Evolutionary conservation across 1,284 basidiomycete genomes (phyloP).

Genomic region (Cutaneotrichosporon cutaneum): DNA sequence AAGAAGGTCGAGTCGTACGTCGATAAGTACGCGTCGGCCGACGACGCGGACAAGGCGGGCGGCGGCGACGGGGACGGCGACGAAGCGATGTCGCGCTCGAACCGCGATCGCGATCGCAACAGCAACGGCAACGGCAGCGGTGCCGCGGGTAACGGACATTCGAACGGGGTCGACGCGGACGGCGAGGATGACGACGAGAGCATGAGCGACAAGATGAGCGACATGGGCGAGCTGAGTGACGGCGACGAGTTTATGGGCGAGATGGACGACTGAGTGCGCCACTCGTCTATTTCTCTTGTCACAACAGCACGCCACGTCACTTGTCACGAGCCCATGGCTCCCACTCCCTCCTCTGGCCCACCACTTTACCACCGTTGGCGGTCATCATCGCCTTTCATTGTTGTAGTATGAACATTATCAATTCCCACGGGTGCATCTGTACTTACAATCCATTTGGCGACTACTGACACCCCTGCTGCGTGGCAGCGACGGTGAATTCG

Average conservation of each 20-base stretch:
- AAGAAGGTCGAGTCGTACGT: conserved; percentile 73
- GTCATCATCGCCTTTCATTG: neutral
- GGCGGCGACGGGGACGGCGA: conserved; percentile 43
- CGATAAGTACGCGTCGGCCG: conserved; percentile 53
- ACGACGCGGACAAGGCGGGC: conserved; percentile 52
- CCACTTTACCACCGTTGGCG: neutral
- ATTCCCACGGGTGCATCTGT: neutral
- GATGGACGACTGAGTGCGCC: conserved; percentile 34
- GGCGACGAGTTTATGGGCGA: conserved; percentile 58
- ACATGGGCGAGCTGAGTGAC: conserved; percentile 82
- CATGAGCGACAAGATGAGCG: conserved; percentile 84
- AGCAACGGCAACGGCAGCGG: conserved; percentile 16
- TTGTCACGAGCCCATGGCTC: neutral
- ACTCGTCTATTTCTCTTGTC: neutral
- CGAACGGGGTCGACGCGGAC: conserved; percentile 55
- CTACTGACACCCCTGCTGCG: too few species aligned
- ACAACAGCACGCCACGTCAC: neutral
- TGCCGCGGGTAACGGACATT: conserved; percentile 24
- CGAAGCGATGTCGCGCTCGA: conserved; percentile 31
- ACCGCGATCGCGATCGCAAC: conserved; percentile 6
- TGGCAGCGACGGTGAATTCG: too few species aligned
- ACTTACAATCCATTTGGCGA: too few species aligned
- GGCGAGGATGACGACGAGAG: conserved; percentile 65
- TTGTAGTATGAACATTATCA: neutral
- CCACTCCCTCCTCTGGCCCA: neutral